Evolutionary conservation across 1,284 basidiomycete genomes (phyloP), one percentile per base, ranked within the genome.

Genomic region (Pulveroboletus sp.): DNA sequence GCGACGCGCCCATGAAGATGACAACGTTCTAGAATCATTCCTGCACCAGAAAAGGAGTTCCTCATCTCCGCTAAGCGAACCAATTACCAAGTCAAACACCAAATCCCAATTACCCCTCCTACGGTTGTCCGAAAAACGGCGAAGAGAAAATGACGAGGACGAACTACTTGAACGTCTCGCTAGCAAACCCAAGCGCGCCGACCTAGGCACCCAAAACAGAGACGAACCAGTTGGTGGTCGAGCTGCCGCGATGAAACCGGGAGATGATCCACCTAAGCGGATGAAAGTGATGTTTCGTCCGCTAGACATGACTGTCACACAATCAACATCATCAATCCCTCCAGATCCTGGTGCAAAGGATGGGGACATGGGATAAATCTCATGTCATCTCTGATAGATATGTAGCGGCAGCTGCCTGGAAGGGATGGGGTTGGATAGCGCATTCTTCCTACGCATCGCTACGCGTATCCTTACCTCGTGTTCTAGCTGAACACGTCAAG

Each of bases 91-190:
- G 57, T 71, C 76, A 58, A 67, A 75, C 53, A 63, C 70, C 35
- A 72, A 72, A 60, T 49, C 65, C 24, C 63, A 67, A 48, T 53
- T 75, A 47, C 56, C 65, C 2, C 66, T 76, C 6, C 73, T 79
- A 64, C 76, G 80, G 42, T 65, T 84, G 53, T 78, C 86, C 8
- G 86, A 88, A 65, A 93, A 93, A 72, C 81, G 91, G 51, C 77
- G 83, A 63, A 77, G 91, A 65, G 82, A 81, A 12, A 84, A 86
- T 19, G 89, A 91, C 21, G 90, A 91, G 48, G 87, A 89, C 51
- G 84, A 82, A 52, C 56, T 52, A 55, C 71, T 89, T 42, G 83
- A 80, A 58, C 77, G 80, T 40, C 73, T 89, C 35, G 75, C 77
- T 24, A 77, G 71, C 53, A 83, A 82, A 62, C 68, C 81, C 46